A percentile compares a stretch with the other conserved stretches of the same genome.
Evolutionary conservation across 495 filamentous ascomycete species (phyloP).

Genomic region (Monascus purpureus): DNA sequence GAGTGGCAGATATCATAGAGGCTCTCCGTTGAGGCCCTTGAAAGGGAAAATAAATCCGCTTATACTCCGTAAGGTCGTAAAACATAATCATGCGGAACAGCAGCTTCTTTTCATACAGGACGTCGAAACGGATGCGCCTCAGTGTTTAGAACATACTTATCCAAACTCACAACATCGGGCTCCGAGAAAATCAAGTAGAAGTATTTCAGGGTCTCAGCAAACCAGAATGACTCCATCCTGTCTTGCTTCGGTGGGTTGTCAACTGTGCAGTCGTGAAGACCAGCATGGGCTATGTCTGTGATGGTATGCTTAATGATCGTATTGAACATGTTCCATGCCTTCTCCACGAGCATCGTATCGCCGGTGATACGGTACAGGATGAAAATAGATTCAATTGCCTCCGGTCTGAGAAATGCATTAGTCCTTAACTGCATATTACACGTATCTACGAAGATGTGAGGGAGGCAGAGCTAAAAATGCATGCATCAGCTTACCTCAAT

Average conservation of each 20-base stretch:
- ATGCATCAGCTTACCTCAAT: constrained; percentile 4
- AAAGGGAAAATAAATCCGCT: no score
- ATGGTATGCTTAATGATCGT: constrained; percentile 35
- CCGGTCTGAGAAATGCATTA: constrained; percentile 19
- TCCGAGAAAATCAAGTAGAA: constrained; percentile 52
- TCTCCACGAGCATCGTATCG: constrained; percentile 36
- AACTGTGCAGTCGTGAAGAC: constrained; percentile 28
- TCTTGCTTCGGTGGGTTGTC: constrained; percentile 13
- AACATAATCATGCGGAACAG: no score
- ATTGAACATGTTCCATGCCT: constrained; percentile 52
- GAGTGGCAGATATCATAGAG: no score
- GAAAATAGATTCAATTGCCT: constrained; percentile 48
- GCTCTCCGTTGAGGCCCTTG: no score
- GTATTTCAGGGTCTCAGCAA: constrained; percentile 58
- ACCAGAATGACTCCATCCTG: constrained; percentile 41
- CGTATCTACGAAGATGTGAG: no score
- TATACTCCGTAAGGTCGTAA: no score
- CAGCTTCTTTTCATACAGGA: no score
- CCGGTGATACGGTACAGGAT: constrained; percentile 51
- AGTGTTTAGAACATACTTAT: constrained; percentile 56
- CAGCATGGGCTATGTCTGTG: constrained; percentile 34
- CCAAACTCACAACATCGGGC: constrained; percentile 46
- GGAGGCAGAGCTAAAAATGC: no score
- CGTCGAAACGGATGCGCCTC: constrained; percentile 33
- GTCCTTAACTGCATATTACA: neutral